Base-by-base conservation (phyloP, 106 monocot species). In the Dendrobium chrysotoxum region DNA sequence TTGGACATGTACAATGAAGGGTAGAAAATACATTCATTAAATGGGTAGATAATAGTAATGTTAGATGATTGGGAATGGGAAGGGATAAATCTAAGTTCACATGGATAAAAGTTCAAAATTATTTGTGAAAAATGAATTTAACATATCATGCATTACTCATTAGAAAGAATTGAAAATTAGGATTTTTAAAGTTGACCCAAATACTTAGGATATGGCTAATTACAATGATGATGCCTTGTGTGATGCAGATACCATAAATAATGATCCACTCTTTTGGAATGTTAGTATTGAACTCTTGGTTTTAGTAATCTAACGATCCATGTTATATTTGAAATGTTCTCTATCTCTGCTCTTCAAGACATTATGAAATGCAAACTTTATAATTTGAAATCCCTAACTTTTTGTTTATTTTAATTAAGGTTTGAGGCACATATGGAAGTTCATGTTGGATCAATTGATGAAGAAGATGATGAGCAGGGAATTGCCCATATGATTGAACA, bases 401-500 rank as follows among this genome's bases (percentile, higher is more conserved):
- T 78, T 25, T 31, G 26, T 77, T 40, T 53, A 39, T 28, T 50
- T 23, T 76, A 47, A 42, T 35, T n/a, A 77, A 99, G 99, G 78
- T 93, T 99, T 87, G 99, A 99, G 82, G 99, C 99, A 73, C 99
- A 99, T 80, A 95, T 99, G 99, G 99, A 99, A 88, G 91, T 99
- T 86, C 99, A 99, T 87, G 99, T 90, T 86, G 99, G 99, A 80
- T 99, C 99, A 72, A 87, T 99, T 85, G 92, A 99, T 38, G 99
- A 99, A 76, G 95, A 95, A 82, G 99, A 99, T 46, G 95, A 99
- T 85, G 99, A 99, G 83, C 99, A 99, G 79, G 99, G 99, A 45
- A 99, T 99, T 91, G 99, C 99, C 40, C 99, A 99, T 83, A 99
- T 99, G 99, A 99, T 99, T 84, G 99, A 99, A 84, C 99, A 99